These are phyloP conservation scores for Cytospora piceicola DNA, from an alignment of 2,329 filamentous ascomycete species.

Conservation along the genomic window DNA sequence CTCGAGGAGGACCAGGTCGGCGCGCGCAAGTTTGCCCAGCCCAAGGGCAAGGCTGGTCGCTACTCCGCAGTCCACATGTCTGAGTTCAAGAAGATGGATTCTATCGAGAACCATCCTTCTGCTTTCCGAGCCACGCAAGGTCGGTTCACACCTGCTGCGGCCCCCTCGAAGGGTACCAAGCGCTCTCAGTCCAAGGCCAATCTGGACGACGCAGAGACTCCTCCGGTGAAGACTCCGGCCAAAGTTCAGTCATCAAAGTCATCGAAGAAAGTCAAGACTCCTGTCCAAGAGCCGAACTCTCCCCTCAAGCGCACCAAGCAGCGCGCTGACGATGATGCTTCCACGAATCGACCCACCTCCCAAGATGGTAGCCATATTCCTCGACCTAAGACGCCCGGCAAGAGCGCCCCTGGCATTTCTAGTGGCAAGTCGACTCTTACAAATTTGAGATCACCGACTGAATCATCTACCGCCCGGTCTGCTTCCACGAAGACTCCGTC, in stretches of 20 bases:
- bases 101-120: constrained; percentile 84
- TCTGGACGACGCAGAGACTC: constrained; percentile 62
- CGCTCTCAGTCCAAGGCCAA: constrained; percentile 56
- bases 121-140: constrained; percentile 67
- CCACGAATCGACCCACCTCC: constrained; percentile 64
- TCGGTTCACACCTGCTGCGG: constrained; percentile 53
- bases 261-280: constrained; percentile 37
- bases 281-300: constrained; percentile 41
- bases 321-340: constrained; percentile 68
- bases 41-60: constrained; percentile 76
- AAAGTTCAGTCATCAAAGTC: constrained; percentile 38
- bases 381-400: constrained; percentile 50
- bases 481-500: constrained; percentile 59
- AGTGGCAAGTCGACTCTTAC: constrained; percentile 55
- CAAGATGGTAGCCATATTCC: constrained; percentile 55
- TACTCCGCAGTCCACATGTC: constrained; percentile 86
- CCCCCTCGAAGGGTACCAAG: constrained; percentile 50
- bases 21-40: constrained; percentile 73
- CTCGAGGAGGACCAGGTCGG: constrained; percentile 50
- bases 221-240: constrained; percentile 47
- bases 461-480: constrained; percentile 69
- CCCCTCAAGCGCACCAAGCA: constrained; percentile 74
- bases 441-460: constrained; percentile 76
- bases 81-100: constrained; percentile 97
- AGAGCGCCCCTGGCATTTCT: constrained; percentile 43